Conservation (phyloP, 495 filamentous ascomycete genomes). For the Talaromyces trachyspermus region DNA sequence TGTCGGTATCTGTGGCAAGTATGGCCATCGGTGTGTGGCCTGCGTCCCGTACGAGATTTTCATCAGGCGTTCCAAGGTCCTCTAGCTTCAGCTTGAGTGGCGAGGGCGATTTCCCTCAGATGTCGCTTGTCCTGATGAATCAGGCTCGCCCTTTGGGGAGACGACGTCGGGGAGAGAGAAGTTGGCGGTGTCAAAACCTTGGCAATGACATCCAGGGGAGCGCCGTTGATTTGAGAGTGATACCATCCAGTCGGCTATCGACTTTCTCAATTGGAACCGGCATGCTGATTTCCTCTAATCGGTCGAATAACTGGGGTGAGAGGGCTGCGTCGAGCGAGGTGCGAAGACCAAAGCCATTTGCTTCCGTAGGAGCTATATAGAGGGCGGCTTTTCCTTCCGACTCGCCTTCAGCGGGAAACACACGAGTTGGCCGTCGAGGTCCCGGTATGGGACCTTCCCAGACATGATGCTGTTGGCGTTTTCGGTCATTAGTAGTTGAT, state of each 20-base stretch:
- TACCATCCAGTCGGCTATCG: conserved; percentile 41
- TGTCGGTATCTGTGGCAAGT: conserved; percentile 30
- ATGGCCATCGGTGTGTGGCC: conserved; percentile 43
- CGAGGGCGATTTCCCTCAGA: conserved; percentile 28
- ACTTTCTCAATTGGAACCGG: conserved; percentile 42
- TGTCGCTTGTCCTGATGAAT: conserved; percentile 9
- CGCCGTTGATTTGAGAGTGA: conserved; percentile 40
- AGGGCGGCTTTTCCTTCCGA: conserved; percentile 12
- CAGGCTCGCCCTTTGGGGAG: conserved; percentile 16
- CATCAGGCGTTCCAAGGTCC: conserved; percentile 31
- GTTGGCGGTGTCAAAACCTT: conserved; percentile 39
- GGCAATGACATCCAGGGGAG: conserved; percentile 36
- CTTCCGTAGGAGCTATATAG: conserved; percentile 12
- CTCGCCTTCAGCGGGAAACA: conserved; percentile 30
- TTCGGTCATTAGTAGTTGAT: conserved; percentile 2
- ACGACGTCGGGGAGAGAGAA: conserved; percentile 16
- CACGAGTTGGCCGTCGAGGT: conserved; percentile 31
- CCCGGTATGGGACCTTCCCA: conserved; percentile 39
- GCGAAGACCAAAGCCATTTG: conserved; percentile 8
- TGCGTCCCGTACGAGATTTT: conserved; percentile 33
- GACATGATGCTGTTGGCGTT: conserved; percentile 15
- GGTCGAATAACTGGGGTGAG: conserved; percentile 29
- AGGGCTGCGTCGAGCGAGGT: conserved; percentile 38
- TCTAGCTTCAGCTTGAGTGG: conserved; percentile 34
- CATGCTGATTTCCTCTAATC: conserved; percentile 14